Base-by-base conservation (phyloP, 345 rosid genomes). In the Melaleuca alternifolia region DNA sequence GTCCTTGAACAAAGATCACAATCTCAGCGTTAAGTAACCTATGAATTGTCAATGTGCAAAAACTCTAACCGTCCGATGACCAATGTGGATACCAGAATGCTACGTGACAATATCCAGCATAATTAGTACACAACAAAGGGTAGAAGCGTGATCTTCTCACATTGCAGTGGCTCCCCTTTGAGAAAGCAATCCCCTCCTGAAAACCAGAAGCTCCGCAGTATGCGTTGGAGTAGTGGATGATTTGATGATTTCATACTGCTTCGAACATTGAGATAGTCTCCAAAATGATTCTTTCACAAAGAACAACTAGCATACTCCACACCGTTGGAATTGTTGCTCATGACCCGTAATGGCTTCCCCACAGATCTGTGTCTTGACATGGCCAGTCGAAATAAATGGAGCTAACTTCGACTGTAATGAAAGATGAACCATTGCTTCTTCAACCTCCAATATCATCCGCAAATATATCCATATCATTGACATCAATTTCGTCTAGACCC, bases 401-500 rank as follows among this genome's bases (percentile, higher is more conserved):
- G 77, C 46, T 65, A 23, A 65, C 46, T 18, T 65, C 77, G 33
- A 37, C 77, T 65, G 77, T 65, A 4, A 65, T 16, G 46, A 65
- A 33, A 65, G 77, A 65, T 33, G 23, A 65, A 65, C 23, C 77
- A 65, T 65, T 83, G 56, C 54, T 50, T 30, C 51, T 75, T 86
- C 88, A 82, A 81, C 88, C 88, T 51, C 85, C 89, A 87, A 84
- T 46, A 53, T 86, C 85, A 85, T 83, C 71, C 82, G 86, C 46
- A 87, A 90, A 85, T 85, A 54, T 87, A 87, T 51, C 91, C 56
- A 85, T 83, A 82, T 92, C 88, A 14, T 76, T 77, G 51, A 84
- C 85, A 14, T 87, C 87, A 88, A 85, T 86, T 46, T 87, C 89
- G 84, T 85, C 57, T 56, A 84, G 87, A 83, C 85, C 89, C 52